Percentiles rank a stretch among this genome's conserved stretches.
Conservation (phyloP, 352 stramenopile genomes). For the Pythium aristosporum region DNA sequence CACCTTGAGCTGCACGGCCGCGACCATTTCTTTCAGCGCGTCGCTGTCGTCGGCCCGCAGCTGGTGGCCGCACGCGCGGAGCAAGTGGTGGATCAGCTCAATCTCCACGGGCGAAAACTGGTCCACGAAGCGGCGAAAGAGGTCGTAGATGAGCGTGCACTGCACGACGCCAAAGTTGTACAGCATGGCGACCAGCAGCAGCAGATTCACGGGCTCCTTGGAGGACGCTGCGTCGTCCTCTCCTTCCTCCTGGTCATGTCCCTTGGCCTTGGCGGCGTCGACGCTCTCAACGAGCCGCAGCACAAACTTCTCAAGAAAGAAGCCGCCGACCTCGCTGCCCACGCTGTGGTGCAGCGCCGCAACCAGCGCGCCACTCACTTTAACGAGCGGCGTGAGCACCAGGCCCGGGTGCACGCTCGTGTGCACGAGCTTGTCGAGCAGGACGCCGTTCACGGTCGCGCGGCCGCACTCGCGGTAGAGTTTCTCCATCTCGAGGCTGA, state of each 20-base stretch:
- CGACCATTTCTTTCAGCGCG: slow-evolving; percentile 85
- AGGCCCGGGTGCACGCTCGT: slow-evolving; percentile 62
- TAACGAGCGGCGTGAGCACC: slow-evolving; percentile 80
- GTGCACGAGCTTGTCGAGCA: slow-evolving; percentile 71
- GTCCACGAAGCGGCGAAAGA: slow-evolving; percentile 82
- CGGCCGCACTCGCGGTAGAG: slow-evolving; percentile 72
- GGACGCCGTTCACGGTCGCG: slow-evolving; percentile 69
- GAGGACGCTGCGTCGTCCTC: slow-evolving; percentile 38
- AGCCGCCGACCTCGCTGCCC: slow-evolving; percentile 74
- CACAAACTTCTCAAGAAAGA: slow-evolving; percentile 80
- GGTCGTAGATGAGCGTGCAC: slow-evolving; percentile 89
- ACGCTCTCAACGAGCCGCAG: slow-evolving; percentile 54
- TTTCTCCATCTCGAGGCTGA: slow-evolving; percentile 76
- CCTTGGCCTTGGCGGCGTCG: slow-evolving; percentile 21
- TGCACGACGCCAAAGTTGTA: slow-evolving; percentile 91
- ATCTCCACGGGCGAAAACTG: slow-evolving; percentile 76
- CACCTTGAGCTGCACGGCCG: slow-evolving; percentile 79
- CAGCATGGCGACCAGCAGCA: slow-evolving; percentile 87
- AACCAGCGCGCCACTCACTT: slow-evolving; percentile 63
- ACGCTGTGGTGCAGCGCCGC: slow-evolving; percentile 77
- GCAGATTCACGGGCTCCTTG: slow-evolving; percentile 76
- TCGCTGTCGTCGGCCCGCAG: slow-evolving; percentile 83
- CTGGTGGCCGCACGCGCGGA: slow-evolving; percentile 80
- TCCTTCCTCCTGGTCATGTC: slow-evolving; percentile 35
- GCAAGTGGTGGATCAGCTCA: slow-evolving; percentile 85